These are phyloP conservation scores for Macrophomina phaseolina DNA, from an alignment of 2,329 filamentous ascomycete genomes.

Conservation along the genomic window DNA sequence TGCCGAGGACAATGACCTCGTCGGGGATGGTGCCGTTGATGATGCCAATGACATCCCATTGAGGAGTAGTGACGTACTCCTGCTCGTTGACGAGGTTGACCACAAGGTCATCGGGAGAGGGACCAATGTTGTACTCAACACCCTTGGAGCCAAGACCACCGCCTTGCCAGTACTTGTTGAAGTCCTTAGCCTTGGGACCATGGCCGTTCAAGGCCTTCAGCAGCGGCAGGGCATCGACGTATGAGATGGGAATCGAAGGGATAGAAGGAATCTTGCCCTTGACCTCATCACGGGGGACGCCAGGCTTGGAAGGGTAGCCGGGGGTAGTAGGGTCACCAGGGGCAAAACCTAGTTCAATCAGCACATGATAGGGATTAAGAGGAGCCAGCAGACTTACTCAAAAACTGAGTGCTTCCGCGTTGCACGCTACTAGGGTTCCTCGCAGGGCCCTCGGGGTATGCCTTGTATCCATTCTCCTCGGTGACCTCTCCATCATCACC, in stretches of 20 bases:
- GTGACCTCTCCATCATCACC: constrained; percentile 85
- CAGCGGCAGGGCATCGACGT: constrained; percentile 82
- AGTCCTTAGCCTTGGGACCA: constrained; percentile 76
- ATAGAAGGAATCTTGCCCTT: constrained; percentile 78
- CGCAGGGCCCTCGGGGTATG: constrained; percentile 86
- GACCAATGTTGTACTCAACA: constrained; percentile 84
- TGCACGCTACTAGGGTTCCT: constrained; percentile 89
- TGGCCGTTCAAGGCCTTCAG: constrained; percentile 90
- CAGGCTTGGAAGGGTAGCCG: constrained; percentile 91
- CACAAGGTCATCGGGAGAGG: constrained; percentile 71
- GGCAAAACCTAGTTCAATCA: constrained; percentile 54
- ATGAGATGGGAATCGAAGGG: constrained; percentile 90
- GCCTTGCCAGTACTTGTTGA: constrained; percentile 75
- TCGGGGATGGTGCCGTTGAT: constrained; percentile 86
- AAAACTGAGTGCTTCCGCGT: constrained; percentile 76
- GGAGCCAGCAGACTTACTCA: constrained; percentile 43
- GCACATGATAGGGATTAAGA: background rate
- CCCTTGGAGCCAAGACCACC: constrained; percentile 79
- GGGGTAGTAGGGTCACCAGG: constrained; percentile 86
- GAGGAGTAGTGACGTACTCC: constrained; percentile 56
- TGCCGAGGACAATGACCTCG: constrained; percentile 89
- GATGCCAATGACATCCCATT: constrained; percentile 82
- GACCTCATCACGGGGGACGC: constrained; percentile 75
- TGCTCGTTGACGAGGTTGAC: constrained; percentile 57
- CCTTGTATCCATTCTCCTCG: constrained; percentile 76